Base-by-base conservation (phyloP, 192 early-diverging fungal genomes). In the Funneliformis geosporum region DNA sequence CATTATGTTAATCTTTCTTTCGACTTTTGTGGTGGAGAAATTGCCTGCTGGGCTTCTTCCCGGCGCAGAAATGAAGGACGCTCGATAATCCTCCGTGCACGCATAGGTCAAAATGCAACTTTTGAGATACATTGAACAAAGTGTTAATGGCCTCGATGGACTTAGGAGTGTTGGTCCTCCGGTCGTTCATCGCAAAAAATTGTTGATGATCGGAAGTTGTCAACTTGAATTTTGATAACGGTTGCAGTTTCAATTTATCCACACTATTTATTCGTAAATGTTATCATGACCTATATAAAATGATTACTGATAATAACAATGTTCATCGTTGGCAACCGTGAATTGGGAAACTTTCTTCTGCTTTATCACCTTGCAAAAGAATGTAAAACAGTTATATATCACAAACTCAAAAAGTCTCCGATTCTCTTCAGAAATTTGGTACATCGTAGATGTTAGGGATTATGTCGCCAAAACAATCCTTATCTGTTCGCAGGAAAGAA, bases 111-210 rank as follows among this genome's bases (percentile, higher is more conserved):
- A 75, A 80, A 65, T 74, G 72, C 9, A 72, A 80, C 72, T 80
- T 80, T 40, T 14, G 62, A 33, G 73, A 61, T 8, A 66, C 62
- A 16, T 65, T 80, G 27, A 80, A 80, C 27, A 61, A 80, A 80
- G 47, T 66, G 66, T 75, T 39, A 67, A 74, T 28, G 75, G 75
- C 25, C 39, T 80, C 8, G 73, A 80, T 25, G 62, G 80, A 7
- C 72, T 80, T 62, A 21, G 73, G 43, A 75, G 72, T 50, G 80
- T 72, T 65, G 80, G 72, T 80, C 80, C 75, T 44, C 73, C 80
- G 2, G 66, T 44, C 46, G 23, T 61, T 8, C 73, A 80, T 43
- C 73, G 61, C 28, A 80, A 80, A 80, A 73, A 64, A 44, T 65
- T 38, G 66, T 80, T n/a, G n/a, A n/a, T n/a, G n/a, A n/a, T n/a